phyloP scores from a whole-genome alignment of 352 stramenopile genomes.

The Phytophthora fragariae region DNA sequence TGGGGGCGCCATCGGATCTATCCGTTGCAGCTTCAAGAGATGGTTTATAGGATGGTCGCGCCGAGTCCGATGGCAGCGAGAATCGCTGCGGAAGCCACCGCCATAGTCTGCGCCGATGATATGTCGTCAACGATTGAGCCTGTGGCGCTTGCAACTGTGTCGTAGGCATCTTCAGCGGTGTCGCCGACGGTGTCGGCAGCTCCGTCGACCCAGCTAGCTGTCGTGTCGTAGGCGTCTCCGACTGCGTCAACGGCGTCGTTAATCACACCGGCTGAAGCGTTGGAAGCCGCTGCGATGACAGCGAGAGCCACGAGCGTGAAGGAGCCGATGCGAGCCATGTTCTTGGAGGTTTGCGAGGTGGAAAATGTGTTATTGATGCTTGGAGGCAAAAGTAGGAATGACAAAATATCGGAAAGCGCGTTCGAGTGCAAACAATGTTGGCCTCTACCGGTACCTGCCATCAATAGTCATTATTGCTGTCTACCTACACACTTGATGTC shows the following conservation, averaged over 20 bases:
- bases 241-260: slow-evolving; percentile 2
- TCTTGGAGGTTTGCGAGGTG: not conserved
- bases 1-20: not conserved
- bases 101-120: slow-evolving; percentile 22
- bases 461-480: not conserved
- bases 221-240: not conserved
- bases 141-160: slow-evolving; percentile 28
- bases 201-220: not conserved
- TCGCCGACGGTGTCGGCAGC: slow-evolving; percentile 16
- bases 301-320: slow-evolving; percentile 16
- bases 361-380: not conserved
- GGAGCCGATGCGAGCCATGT: slow-evolving; percentile 25
- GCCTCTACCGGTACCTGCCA: not conserved
- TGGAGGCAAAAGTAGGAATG: slow-evolving; percentile 28
- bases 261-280: slow-evolving; percentile 27
- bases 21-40: not conserved
- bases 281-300: not conserved
- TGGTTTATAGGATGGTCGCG: slow-evolving; percentile 19
- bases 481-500: not conserved
- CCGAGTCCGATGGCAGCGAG: slow-evolving; percentile 11
- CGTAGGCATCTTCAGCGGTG: slow-evolving; percentile 18
- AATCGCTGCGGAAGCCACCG: slow-evolving; percentile 9
- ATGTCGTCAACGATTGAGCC: slow-evolving; percentile 36
- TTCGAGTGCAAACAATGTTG: not conserved
- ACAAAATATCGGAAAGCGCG: not conserved